Evolutionary conservation across 495 filamentous ascomycete genomes (phyloP), one percentile per base, ranked within the genome.

Genomic region (Usnea hakonensis): DNA sequence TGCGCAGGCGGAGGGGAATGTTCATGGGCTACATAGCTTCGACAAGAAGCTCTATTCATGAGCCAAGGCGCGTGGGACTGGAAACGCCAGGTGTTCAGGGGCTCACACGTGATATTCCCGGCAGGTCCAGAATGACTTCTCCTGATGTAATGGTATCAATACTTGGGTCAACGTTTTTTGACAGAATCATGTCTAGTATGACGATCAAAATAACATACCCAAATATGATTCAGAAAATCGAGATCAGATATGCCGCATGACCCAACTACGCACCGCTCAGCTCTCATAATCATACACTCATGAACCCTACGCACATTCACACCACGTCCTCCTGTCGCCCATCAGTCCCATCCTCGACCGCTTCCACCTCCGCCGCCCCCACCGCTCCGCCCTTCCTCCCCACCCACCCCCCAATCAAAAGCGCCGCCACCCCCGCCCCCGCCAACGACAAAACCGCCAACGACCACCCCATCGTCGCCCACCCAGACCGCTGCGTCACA

Each of bases 41-140:
- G 95, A 96, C 79, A 99, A 97, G 87, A 99, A 97, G 80, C 87
- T 99, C 64, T 98, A 96, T 75, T 89, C 91, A 63, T 96, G 87
- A 73, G 30, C 5, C 5, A 5, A 52, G 5, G 26, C 16, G 23
- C 5, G 23, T 30, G 28, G 11, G 16, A 41, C 26, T 14, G 46
- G 23, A 50, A 30, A 50, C 16, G 13, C 13, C 23, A 17, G 46
- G 46, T n/a, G 26, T 50, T 0, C 8, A 5, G 28, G 43, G 5
- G 43, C 7, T 7, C 23, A 11, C 21, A 26, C 4, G 1, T 46
- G 9, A 26, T 11, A 26, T 46, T 46, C 14, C 21, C 7, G 21
- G 43, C n/a, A 11, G 21, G 26, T 46, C 6, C n/a, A n/a, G 43
- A 26, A 4, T 21, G 43, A 46, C 21, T 46, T 6, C 9, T 9